Evolutionary conservation across 1,284 basidiomycete species (phyloP), one percentile per base, ranked within the genome.

Genomic region (Macrocystidia cucumis): DNA sequence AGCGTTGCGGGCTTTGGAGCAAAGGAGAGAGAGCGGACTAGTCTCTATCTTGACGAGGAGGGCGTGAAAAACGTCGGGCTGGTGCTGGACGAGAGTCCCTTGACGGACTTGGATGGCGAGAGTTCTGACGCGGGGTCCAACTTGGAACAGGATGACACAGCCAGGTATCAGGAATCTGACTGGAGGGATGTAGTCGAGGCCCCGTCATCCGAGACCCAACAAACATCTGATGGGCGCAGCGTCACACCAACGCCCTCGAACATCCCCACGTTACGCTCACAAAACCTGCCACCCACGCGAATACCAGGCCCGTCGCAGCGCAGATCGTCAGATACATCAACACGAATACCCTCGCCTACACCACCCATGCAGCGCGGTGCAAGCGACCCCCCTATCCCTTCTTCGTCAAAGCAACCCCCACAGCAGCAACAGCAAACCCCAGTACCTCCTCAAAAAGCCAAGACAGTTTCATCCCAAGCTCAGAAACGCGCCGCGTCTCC

Each of bases 11-110:
- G 64, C 11, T 55, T 66, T 17, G 52, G 57, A 11, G 60, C 50
- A 25, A 49, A 47, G 31, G 52, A 51, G 32, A 42, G 63, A 20
- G 63, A 66, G 11, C 60, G 74, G 39, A 74, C 69, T 38, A 85
- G 83, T 47, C 56, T 85, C 28, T 74, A 75, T 47, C 62, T 85
- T 37, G 81, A 86, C 41, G 76, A 82, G 24, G 70, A 72, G 25
- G 52, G 51, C n/a, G 59, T 60, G 16, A 49, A 51, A 28, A 57
- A 60, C 23, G 55, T 62, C 9, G 66, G 56, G 14, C 67, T 66
- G 44, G 79, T 87, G 22, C 49, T 85, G 40, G 81, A 87, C 48
- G 84, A 87, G 53, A 59, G 57, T 39, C 83, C 84, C 4, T 58
- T 71, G 34, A 83, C 81, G 12, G 83, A 84, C 54, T 50, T 78